These are phyloP conservation scores for Bipolaris bicolor DNA, from an alignment of 2,329 filamentous ascomycete genomes.

Conservation along the genomic window DNA sequence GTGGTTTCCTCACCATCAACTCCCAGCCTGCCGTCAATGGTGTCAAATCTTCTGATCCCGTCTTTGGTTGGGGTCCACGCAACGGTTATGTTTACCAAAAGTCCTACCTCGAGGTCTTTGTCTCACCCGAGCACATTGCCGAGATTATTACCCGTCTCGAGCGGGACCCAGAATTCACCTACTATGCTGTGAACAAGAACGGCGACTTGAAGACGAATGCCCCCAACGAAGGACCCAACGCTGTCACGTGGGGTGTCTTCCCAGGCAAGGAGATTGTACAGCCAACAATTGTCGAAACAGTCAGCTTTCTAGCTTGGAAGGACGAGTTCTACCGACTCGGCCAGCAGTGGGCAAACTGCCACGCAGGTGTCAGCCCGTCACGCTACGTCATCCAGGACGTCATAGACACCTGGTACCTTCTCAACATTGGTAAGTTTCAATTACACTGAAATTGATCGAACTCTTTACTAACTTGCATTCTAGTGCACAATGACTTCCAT, in stretches of 20 bases:
- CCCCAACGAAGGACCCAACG: conserved; percentile 85
- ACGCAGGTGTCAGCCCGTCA: conserved; percentile 76
- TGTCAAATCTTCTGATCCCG: conserved; percentile 81
- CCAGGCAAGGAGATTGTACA: conserved; percentile 99
- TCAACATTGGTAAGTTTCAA: conserved; percentile 81
- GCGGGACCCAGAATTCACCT: conserved; percentile 81
- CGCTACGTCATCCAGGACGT: conserved; percentile 79
- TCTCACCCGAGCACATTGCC: conserved; percentile 78
- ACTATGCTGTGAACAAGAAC: conserved; percentile 87
- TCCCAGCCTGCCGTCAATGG: conserved; percentile 95
- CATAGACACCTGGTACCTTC: conserved; percentile 89
- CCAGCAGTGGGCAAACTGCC: conserved; percentile 92
- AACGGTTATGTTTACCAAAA: conserved; percentile 99
- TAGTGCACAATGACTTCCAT: conserved; percentile 98
- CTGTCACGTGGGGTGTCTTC: conserved; percentile 99
- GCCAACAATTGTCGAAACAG: conserved; percentile 97
- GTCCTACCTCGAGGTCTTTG: conserved; percentile 90
- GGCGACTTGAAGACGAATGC: conserved; percentile 86
- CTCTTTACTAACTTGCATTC: background rate
- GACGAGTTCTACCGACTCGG: conserved; percentile 95
- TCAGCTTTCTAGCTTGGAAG: conserved; percentile 98
- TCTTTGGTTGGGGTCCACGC: conserved; percentile 91
- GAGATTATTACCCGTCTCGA: conserved; percentile 81
- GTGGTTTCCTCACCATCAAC: conserved; percentile 93
- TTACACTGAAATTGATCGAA: background rate